Base-by-base conservation (phyloP, 768 basidiomycete species). In the Collybiopsis confluens region DNA sequence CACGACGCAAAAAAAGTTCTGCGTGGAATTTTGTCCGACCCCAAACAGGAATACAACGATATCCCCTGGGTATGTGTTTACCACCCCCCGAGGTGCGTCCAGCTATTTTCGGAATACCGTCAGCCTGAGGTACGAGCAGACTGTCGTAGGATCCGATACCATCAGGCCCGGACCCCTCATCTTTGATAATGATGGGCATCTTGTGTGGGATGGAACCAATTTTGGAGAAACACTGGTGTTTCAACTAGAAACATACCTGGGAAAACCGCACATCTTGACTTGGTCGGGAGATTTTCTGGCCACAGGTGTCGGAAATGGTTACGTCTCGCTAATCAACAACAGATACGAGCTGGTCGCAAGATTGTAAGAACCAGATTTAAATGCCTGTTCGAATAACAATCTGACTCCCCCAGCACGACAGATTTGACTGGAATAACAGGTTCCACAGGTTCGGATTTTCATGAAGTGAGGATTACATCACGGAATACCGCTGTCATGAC, bases 201-300 rank as follows among this genome's bases (percentile, higher is more conserved):
- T 50, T 37, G 48, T 50, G 18, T 50, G 48, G 48, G 48, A 50
- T 50, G 48, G 48, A 40, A 38, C 48, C 37, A 37, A 18, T n/a
- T 37, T 38, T 27, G 48, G 48, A 26, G 48, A 50, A 28, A 50
- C 48, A 41, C 20, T 50, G 3, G 21, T 41, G 16, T 50, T 50
- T 20, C 38, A 37, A 20, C 15, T 38, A 7, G 36, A 50, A 41
- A 50, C 36, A 21, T 50, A 50, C 20, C 48, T 50, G 11, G 48
- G 48, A 2, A 37, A 50, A 40, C 48, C 48, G n/a, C 48, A 50
- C n/a, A 50, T 50, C 10, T 4, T 50, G 48, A 41, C 27, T 4
- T 50, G 48, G 48, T 11, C 35, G 26, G 48, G 48, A 4, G 18
- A 37, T 40, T 23, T 37, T 24, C 38, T 50, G 9, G 38, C 23